Percentiles rank a stretch among this genome's conserved stretches.
Evolutionary conservation across 139 green algal species (phyloP).

Genomic region (Micractinium sp.): DNA sequence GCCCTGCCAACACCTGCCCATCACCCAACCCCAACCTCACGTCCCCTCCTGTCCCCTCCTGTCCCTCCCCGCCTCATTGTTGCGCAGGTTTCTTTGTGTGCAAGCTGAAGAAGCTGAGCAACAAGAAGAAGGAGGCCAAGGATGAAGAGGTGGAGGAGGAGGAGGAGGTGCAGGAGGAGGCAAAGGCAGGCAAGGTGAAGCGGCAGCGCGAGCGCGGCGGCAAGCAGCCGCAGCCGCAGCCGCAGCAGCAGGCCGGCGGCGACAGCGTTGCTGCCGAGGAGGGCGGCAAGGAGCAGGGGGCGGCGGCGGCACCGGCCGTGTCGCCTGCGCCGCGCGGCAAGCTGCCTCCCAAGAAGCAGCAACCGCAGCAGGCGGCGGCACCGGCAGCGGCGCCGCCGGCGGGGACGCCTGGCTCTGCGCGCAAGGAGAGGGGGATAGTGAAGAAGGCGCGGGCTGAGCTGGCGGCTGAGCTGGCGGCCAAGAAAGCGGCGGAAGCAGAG

Average conservation of each 20-base stretch:
- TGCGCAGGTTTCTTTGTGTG: constrained; percentile 97
- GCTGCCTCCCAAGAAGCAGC: constrained; percentile 23
- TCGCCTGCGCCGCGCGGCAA: not conserved
- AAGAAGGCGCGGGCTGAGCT: constrained; percentile 53
- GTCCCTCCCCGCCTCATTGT: not conserved
- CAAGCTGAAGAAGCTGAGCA: constrained; percentile 98
- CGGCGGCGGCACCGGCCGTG: not conserved
- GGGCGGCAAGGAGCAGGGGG: not conserved
- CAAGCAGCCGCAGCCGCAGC: not conserved
- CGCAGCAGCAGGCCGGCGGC: not conserved
- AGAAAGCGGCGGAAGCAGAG: not conserved
- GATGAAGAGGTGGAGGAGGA: constrained; percentile 45
- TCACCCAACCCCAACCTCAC: not conserved
- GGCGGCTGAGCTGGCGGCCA: constrained; percentile 37
- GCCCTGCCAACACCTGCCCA: not conserved
- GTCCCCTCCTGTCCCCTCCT: not conserved
- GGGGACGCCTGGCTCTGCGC: constrained; percentile 22
- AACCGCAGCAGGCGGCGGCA: constrained; percentile 4
- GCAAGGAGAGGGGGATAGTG: constrained; percentile 47
- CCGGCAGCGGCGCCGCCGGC: not conserved
- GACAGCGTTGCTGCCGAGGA: not conserved
- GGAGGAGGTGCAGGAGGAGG: constrained; percentile 7
- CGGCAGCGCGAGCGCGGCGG: not conserved
- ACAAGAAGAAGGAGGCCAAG: constrained; percentile 64
- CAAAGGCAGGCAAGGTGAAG: not conserved